A percentile compares a stretch with the other conserved stretches of the same genome.
These are phyloP conservation scores for Ustilago vetiveriae DNA, from an alignment of 1,284 basidiomycete species.

Conservation along the genomic window DNA sequence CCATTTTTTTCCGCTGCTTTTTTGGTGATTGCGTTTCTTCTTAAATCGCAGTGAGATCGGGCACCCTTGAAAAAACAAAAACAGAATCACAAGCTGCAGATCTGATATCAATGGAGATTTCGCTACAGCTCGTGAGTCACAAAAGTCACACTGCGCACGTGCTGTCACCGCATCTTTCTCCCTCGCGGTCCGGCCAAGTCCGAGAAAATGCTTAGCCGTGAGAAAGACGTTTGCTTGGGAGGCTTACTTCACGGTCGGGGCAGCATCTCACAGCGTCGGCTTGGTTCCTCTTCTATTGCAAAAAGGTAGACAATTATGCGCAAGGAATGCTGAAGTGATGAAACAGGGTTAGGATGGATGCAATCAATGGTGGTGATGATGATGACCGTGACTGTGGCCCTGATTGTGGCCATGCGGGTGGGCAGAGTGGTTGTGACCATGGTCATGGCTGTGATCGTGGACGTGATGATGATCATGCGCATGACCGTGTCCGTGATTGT, in stretches of 20 bases:
- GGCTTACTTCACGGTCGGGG: no score
- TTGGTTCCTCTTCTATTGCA: no score
- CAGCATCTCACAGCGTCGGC: no score
- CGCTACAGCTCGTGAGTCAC: no score
- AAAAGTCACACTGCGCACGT: slow-evolving; percentile 7
- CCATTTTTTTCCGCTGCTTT: neutral
- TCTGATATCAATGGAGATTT: slow-evolving; percentile 1
- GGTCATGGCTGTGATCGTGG: slow-evolving; percentile 27
- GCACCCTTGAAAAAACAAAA: neutral
- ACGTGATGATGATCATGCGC: slow-evolving; percentile 26
- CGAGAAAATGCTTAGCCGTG: slow-evolving; percentile 32
- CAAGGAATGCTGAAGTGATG: neutral
- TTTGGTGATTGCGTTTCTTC: no score
- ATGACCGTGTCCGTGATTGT: slow-evolving; percentile 36
- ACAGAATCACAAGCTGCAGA: neutral
- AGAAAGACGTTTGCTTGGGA: no score
- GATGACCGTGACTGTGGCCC: slow-evolving; percentile 17
- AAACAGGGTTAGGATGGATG: slow-evolving; percentile 2
- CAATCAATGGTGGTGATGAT: slow-evolving; percentile 7
- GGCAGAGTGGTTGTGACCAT: slow-evolving; percentile 1
- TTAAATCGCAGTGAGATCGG: slow-evolving; percentile 2
- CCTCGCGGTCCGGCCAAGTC: slow-evolving; percentile 11
- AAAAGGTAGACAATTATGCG: neutral
- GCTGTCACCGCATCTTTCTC: neutral
- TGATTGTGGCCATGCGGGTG: slow-evolving; percentile 23